Evolutionary conservation across 345 rosid genomes (phyloP).

Genomic region (Xanthoceras sorbifolium): DNA sequence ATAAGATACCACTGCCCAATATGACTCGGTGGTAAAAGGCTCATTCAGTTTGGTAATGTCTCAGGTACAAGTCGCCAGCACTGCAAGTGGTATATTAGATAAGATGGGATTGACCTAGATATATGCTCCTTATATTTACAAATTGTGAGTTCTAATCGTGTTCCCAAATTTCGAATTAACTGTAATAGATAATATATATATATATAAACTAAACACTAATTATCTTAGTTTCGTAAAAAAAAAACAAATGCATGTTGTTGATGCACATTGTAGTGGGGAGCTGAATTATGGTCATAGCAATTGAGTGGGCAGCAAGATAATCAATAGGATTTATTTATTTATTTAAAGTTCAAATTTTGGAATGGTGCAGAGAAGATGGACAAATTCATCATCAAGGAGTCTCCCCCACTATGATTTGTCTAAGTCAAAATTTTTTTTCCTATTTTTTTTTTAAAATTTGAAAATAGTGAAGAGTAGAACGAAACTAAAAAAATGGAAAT

Average conservation of each 20-base stretch:
- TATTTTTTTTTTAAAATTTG: background rate
- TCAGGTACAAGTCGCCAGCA: too few relatives aligned
- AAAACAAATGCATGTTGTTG: background rate
- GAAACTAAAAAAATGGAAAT: too few relatives aligned
- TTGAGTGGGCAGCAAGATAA: constrained; percentile 28
- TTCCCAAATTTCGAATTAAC: too few relatives aligned
- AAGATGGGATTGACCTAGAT: too few relatives aligned
- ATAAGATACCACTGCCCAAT: too few relatives aligned
- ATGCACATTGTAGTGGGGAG: constrained; percentile 23
- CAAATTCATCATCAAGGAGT: background rate
- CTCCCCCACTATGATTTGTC: background rate
- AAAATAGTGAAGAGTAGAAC: background rate
- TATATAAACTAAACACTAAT: background rate
- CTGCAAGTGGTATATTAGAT: too few relatives aligned
- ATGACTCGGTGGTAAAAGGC: too few relatives aligned
- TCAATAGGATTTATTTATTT: constrained; percentile 15
- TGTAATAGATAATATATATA: too few relatives aligned
- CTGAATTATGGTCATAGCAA: constrained; percentile 24
- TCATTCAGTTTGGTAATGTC: too few relatives aligned
- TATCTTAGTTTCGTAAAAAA: background rate
- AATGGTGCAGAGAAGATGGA: background rate
- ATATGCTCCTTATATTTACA: too few relatives aligned
- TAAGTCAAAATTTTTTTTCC: too few relatives aligned
- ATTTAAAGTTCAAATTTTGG: constrained; percentile 1
- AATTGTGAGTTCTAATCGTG: too few relatives aligned